Percentiles rank a stretch among this genome's conserved stretches.
phyloP scores from a whole-genome alignment of 1,284 basidiomycete species.

The Heterobasidion annosum region DNA sequence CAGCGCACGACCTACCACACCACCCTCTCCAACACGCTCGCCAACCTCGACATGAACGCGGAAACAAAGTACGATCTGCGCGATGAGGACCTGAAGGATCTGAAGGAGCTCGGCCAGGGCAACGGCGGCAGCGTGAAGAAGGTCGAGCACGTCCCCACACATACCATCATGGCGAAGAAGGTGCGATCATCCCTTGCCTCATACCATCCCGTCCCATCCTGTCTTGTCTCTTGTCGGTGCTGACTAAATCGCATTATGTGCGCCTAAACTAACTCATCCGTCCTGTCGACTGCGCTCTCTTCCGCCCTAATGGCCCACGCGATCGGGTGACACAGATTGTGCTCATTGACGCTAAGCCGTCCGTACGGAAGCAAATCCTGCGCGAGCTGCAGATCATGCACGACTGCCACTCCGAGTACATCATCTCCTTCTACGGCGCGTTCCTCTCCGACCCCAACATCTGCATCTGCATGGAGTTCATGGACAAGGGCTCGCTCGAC shows the following conservation, averaged over 20 bases:
- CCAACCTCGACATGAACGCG: conserved; percentile 65
- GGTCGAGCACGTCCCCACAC: conserved; percentile 88
- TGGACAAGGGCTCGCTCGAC: conserved; percentile 90
- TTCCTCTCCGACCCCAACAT: conserved; percentile 96
- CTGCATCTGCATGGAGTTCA: conserved; percentile 97
- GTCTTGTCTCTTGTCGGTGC: neutral
- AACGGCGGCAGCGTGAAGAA: conserved; percentile 97
- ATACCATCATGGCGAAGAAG: conserved; percentile 93
- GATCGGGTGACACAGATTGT: conserved; percentile 62
- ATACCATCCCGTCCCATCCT: neutral
- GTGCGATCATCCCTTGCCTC: conserved; percentile 31
- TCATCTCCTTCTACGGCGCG: conserved; percentile 95
- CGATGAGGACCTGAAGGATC: conserved; percentile 75
- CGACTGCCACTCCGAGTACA: conserved; percentile 89
- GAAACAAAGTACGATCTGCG: conserved; percentile 72
- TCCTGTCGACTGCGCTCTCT: too few species aligned
- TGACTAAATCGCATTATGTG: neutral
- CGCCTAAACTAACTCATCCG: too few species aligned
- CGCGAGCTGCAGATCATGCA: conserved; percentile 98
- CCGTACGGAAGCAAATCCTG: conserved; percentile 96
- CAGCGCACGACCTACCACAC: conserved; percentile 60
- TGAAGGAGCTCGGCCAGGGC: conserved; percentile 90
- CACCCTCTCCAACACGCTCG: conserved; percentile 65
- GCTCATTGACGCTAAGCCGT: conserved; percentile 94
- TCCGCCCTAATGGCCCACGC: neutral